Evolutionary conservation across 306 rosid species (phyloP).

Genomic region (Vigna hirtella): DNA sequence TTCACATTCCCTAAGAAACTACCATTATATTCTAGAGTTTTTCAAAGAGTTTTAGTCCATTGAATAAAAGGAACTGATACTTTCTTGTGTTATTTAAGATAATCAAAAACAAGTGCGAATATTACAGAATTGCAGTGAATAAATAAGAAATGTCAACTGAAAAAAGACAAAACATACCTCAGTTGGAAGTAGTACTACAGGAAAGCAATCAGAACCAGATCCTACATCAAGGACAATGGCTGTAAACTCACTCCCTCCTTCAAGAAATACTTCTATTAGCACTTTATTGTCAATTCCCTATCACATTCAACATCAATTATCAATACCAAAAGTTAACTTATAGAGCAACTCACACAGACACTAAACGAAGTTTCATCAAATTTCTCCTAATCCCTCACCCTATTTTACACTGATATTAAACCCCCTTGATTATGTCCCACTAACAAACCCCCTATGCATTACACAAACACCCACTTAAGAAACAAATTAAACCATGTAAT

Average conservation of each 20-base stretch:
- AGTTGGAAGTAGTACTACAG: constrained; percentile 91
- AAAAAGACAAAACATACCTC: constrained; percentile 60
- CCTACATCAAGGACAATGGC: constrained; percentile 96
- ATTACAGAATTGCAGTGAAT: constrained; percentile 37
- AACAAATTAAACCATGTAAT: no score
- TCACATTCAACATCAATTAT: constrained; percentile 44
- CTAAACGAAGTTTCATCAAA: no score
- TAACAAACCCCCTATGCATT: no score
- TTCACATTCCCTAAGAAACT: neutral
- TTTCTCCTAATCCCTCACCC: no score
- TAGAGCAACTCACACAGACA: no score
- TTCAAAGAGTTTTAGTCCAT: constrained; percentile 10
- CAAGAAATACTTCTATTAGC: constrained; percentile 86
- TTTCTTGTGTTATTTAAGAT: constrained; percentile 14
- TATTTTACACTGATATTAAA: no score
- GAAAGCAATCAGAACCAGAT: constrained; percentile 70
- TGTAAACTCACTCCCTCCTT: constrained; percentile 97
- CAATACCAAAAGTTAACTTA: constrained; percentile 28
- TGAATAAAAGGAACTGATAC: constrained; percentile 18
- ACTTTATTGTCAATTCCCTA: constrained; percentile 90
- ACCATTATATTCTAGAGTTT: neutral
- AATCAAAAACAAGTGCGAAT: constrained; percentile 2
- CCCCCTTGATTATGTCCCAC: no score
- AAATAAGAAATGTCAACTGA: constrained; percentile 33
- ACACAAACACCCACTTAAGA: no score